Conservation (phyloP, 108 stramenopile genomes). For the Cyclotella kingstonii region DNA sequence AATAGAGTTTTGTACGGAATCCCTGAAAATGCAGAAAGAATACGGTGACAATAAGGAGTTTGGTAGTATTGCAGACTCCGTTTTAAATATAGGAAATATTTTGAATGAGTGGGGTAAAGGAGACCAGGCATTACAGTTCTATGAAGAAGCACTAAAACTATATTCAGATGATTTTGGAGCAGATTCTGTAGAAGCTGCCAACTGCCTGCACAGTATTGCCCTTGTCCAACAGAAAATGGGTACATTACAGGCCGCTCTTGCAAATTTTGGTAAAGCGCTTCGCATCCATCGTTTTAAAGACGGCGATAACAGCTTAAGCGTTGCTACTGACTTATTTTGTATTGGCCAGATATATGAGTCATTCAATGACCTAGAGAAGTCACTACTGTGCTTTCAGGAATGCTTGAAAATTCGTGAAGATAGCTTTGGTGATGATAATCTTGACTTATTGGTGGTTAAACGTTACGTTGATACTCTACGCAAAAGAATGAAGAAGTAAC, state of each 20-base stretch:
- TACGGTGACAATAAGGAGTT: slow-evolving; percentile 3
- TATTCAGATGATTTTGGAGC: slow-evolving; percentile 50
- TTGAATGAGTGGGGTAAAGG: slow-evolving; percentile 43
- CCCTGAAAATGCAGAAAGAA: slow-evolving; percentile 30
- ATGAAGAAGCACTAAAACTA: slow-evolving; percentile 30
- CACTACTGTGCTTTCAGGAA: slow-evolving; percentile 47
- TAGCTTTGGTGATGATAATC: slow-evolving; percentile 28
- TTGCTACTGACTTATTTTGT: slow-evolving; percentile 36
- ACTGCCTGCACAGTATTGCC: slow-evolving; percentile 57
- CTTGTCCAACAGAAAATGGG: slow-evolving; percentile 53
- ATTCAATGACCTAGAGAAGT: slow-evolving; percentile 27
- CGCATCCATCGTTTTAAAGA: slow-evolving; percentile 33
- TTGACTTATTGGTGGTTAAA: slow-evolving; percentile 40
- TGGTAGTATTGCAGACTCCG: slow-evolving; percentile 30
- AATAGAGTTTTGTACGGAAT: slow-evolving; percentile 47
- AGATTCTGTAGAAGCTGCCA: slow-evolving; percentile 61
- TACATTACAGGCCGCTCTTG: slow-evolving; percentile 43
- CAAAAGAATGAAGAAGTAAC: neutral
- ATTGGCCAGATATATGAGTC: slow-evolving; percentile 45
- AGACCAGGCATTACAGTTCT: slow-evolving; percentile 43
- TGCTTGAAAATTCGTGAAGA: slow-evolving; percentile 33
- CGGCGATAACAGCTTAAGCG: slow-evolving; percentile 39
- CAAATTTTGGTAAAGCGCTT: slow-evolving; percentile 53
- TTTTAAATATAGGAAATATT: slow-evolving; percentile 27
- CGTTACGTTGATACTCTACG: slow-evolving; percentile 30